Percentiles rank a stretch among this genome's conserved stretches.
Conservation (phyloP, 2,329 filamentous ascomycete species). For the Penicillium fuscoglaucum region DNA sequence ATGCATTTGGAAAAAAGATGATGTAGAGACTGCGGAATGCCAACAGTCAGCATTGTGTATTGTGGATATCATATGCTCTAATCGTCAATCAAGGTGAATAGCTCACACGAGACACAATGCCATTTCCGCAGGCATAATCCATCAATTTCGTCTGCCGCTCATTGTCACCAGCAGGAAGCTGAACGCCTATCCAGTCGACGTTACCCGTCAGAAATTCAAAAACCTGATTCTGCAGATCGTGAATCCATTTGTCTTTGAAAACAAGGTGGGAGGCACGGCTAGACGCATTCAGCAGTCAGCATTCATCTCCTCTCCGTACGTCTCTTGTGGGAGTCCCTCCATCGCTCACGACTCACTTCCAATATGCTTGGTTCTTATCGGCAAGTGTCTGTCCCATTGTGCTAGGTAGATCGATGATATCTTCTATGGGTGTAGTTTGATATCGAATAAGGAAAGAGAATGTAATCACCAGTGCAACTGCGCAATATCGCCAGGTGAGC, state of each 20-base stretch:
- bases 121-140: constrained; percentile 6
- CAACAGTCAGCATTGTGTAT: background rate
- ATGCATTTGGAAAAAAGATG: constrained; percentile 2
- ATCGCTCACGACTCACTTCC: background rate
- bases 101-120: constrained; percentile 1
- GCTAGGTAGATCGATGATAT: background rate
- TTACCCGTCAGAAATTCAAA: background rate
- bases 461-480: background rate
- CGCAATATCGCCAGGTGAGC: background rate
- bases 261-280: background rate
- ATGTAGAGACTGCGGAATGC: background rate
- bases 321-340: background rate
- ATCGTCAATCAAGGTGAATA: background rate
- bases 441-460: background rate
- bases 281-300: background rate
- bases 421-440: background rate
- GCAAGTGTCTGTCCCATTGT: constrained; percentile 1
- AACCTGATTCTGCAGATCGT: background rate
- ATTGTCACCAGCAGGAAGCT: background rate
- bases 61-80: background rate
- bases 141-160: background rate
- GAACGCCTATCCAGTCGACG: background rate
- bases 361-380: background rate
- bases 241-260: background rate
- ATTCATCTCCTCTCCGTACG: background rate